phyloP scores from a whole-genome alignment of 139 green algal species.

The Micractinium conductrix region DNA sequence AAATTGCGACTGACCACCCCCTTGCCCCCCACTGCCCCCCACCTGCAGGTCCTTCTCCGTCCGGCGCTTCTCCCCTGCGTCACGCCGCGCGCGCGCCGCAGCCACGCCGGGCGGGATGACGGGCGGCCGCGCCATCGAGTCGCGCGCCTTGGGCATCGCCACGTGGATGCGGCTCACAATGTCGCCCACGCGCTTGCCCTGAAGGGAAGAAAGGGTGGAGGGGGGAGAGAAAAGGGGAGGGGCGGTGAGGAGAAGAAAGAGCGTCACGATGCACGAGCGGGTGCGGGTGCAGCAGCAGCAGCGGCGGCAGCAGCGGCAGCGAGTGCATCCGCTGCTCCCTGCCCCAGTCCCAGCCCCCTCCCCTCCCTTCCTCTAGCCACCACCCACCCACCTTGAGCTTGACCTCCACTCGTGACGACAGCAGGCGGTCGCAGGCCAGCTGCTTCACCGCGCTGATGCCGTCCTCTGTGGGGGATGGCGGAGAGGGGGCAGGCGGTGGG shows the following conservation, averaged over 20 bases:
- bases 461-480: constrained; percentile 62
- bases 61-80: constrained; percentile 47
- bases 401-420: constrained; percentile 78
- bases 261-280: no score
- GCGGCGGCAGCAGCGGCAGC: no score
- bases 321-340: no score
- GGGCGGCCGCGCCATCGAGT: constrained; percentile 71
- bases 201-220: not conserved
- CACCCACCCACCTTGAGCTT: constrained; percentile 76
- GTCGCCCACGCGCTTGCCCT: constrained; percentile 85
- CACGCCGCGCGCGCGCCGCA: constrained; percentile 57
- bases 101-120: constrained; percentile 83
- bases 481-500: not conserved
- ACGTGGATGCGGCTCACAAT: constrained; percentile 96
- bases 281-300: no score
- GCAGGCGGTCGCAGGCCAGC: constrained; percentile 70
- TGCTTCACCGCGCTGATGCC: constrained; percentile 90
- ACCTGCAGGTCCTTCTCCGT: constrained; percentile 77
- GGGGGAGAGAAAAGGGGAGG: not conserved
- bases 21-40: not conserved
- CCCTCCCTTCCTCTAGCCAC: no score
- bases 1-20: not conserved
- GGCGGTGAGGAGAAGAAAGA: not conserved
- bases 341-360: no score
- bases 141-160: constrained; percentile 60